Percentiles rank a stretch among this genome's conserved stretches.
Evolutionary conservation across 306 rosid species (phyloP).

Genomic region (Glycine latifolia): DNA sequence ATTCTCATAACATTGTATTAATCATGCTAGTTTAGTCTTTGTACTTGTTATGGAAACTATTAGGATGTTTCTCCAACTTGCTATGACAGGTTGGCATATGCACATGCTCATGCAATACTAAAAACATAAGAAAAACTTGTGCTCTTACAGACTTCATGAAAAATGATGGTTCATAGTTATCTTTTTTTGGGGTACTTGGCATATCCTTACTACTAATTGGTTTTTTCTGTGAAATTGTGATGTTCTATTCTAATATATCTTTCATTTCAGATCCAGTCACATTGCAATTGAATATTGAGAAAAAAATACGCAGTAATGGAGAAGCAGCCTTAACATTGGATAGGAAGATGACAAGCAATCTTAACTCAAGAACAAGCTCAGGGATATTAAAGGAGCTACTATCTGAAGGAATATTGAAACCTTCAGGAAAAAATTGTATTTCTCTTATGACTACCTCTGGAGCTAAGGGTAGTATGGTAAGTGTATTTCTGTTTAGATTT

Average conservation of each 20-base stretch:
- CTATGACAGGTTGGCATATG: neutral
- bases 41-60: neutral
- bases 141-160: neutral
- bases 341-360: conserved; percentile 80
- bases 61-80: neutral
- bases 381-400: conserved; percentile 79
- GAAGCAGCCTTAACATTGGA: conserved; percentile 90
- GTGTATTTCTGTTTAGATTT: conserved; percentile 45
- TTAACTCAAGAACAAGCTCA: conserved; percentile 77
- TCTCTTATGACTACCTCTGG: conserved; percentile 99
- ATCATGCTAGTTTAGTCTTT: neutral
- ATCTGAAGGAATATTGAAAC: conserved; percentile 75
- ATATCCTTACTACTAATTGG: conserved; percentile 18
- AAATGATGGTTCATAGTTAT: neutral
- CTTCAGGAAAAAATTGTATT: conserved; percentile 84
- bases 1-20: neutral
- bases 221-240: conserved; percentile 13
- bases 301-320: conserved; percentile 75
- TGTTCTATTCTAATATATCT: conserved; percentile 33
- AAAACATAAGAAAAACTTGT: neutral
- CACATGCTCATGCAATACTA: conserved; percentile 1
- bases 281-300: conserved; percentile 77
- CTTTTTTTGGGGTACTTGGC: conserved; percentile 18
- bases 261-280: conserved; percentile 67
- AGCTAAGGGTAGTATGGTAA: conserved; percentile 93